Percentiles rank a stretch among this genome's conserved stretches.
Evolutionary conservation across 1,139 yeast genomes (phyloP).

Genomic region (Debaryomyces psychrophilus): DNA sequence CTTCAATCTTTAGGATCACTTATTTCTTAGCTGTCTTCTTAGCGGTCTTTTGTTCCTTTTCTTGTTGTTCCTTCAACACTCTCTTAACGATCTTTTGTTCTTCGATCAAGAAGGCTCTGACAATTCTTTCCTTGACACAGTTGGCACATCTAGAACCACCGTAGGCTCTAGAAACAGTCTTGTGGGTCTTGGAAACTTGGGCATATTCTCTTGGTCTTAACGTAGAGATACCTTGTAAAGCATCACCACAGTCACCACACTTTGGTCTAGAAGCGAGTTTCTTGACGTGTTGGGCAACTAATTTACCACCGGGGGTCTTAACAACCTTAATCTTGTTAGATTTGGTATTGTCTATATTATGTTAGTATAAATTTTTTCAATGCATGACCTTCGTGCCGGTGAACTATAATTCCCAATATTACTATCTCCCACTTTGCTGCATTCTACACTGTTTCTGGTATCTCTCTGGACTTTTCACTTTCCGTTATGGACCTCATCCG

Average conservation of each 20-base stretch:
- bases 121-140: conserved; percentile 98
- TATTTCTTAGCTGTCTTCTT: conserved; percentile 42
- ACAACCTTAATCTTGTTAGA: conserved; percentile 99
- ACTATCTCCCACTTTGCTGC: too few relatives aligned
- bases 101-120: conserved; percentile 98
- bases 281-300: conserved; percentile 96
- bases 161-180: conserved; percentile 99
- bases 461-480: too few relatives aligned
- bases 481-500: too few relatives aligned
- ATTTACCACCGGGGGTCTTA: conserved; percentile 99
- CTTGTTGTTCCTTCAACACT: conserved; percentile 93
- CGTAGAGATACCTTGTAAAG: conserved; percentile 89
- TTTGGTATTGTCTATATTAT: conserved; percentile 76
- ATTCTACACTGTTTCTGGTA: too few relatives aligned
- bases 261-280: conserved; percentile 94
- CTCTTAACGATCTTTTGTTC: conserved; percentile 99
- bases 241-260: conserved; percentile 98
- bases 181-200: conserved; percentile 89
- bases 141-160: conserved; percentile 99
- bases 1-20: conserved; percentile 17
- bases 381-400: neutral
- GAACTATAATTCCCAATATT: too few relatives aligned
- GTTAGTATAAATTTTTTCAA: conserved; percentile 9
- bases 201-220: conserved; percentile 99
- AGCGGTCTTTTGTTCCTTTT: conserved; percentile 68